Percentiles rank a stretch among this genome's conserved stretches.
Conservation (phyloP, 768 basidiomycete species). For the Leccinellum albellum region DNA sequence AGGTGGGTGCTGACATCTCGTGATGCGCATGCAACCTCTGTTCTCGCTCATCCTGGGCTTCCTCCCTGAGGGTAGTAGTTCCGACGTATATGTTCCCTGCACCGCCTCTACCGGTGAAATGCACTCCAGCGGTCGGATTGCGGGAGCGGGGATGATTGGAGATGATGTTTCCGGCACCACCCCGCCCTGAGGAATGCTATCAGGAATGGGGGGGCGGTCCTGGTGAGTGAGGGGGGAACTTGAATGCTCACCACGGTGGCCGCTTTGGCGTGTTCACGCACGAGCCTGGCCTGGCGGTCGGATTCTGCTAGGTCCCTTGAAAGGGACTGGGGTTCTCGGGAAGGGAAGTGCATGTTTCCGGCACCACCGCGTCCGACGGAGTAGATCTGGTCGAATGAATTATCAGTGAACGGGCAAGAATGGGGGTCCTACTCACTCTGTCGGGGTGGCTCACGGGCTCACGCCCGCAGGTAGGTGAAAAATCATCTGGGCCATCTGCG, state of each 20-base stretch:
- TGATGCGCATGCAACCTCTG: constrained; percentile 26
- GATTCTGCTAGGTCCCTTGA: constrained; percentile 24
- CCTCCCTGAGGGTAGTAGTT: constrained; percentile 11
- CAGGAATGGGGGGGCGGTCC: not conserved
- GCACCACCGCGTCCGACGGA: constrained; percentile 77
- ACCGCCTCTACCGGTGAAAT: constrained; percentile 62
- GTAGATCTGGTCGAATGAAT: constrained; percentile 18
- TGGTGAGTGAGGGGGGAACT: not conserved
- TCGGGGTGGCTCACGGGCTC: constrained; percentile 42
- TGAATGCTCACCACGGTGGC: constrained; percentile 34
- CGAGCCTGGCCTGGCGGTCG: constrained; percentile 20
- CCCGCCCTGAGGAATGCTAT: constrained; percentile 60
- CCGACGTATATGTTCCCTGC: constrained; percentile 53
- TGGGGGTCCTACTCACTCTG: constrained; percentile 28
- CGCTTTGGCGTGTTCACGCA: constrained; percentile 26
- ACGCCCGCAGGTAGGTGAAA: constrained; percentile 52
- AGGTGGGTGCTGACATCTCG: constrained; percentile 37
- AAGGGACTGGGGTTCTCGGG: constrained; percentile 41
- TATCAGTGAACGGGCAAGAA: not conserved
- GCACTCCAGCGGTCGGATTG: constrained; percentile 32
- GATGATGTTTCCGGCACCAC: constrained; percentile 61
- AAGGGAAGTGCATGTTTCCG: constrained; percentile 81
- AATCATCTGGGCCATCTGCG: constrained; percentile 49
- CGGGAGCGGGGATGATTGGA: constrained; percentile 47
- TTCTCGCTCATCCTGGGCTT: constrained; percentile 32